Percentiles rank a stretch among this genome's conserved stretches.
Conservation (phyloP, 306 rosid species). For the Parietaria judaica region DNA sequence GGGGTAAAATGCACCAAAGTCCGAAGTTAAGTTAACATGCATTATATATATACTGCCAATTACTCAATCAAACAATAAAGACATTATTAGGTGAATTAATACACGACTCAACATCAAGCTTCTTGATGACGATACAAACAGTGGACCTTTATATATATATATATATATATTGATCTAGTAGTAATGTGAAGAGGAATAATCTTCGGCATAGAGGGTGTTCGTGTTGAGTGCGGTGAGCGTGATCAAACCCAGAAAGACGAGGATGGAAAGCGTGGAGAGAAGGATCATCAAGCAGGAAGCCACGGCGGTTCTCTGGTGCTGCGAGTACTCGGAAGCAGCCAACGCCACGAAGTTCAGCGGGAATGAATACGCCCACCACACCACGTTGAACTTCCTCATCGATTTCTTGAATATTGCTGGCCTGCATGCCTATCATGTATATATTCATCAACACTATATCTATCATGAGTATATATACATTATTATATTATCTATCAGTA, state of each 20-base stretch:
- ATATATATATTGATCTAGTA: slow-evolving; percentile 5
- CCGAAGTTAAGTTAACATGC: too few relatives aligned
- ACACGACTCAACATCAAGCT: not conserved
- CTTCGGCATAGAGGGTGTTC: slow-evolving; percentile 20
- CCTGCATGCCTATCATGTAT: slow-evolving; percentile 39
- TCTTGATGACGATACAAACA: not conserved
- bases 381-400: slow-evolving; percentile 30
- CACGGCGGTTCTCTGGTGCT: slow-evolving; percentile 18
- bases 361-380: slow-evolving; percentile 46
- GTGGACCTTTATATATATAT: not conserved
- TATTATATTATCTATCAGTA: not conserved
- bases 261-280: slow-evolving; percentile 22
- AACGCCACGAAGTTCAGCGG: slow-evolving; percentile 39
- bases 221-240: slow-evolving; percentile 28
- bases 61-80: too few relatives aligned
- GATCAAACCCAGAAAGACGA: slow-evolving; percentile 35
- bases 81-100: not conserved
- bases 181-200: slow-evolving; percentile 10
- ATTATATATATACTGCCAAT: too few relatives aligned
- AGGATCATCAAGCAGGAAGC: slow-evolving; percentile 32
- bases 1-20: too few relatives aligned
- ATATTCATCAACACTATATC: too few relatives aligned
- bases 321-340: slow-evolving; percentile 40
- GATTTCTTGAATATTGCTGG: slow-evolving; percentile 47
- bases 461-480: too few relatives aligned